Evolutionary conservation across 441 rosid genomes (phyloP).

Genomic region (Arabidopsis hybrid): DNA sequence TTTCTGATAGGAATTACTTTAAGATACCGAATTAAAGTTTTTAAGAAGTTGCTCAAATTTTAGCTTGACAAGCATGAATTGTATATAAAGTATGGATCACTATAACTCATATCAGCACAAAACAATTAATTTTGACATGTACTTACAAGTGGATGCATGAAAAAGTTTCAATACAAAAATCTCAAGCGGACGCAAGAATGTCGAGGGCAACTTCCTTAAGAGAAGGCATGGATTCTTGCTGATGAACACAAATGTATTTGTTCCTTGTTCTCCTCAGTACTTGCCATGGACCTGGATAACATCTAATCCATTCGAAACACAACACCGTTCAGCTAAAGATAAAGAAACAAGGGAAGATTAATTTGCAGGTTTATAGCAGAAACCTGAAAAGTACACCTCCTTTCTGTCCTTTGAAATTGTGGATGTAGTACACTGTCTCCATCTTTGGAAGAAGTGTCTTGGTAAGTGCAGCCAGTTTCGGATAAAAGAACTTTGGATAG

Average conservation of each 20-base stretch:
- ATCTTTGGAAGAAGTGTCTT: conserved; percentile 77
- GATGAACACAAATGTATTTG: conserved; percentile 61
- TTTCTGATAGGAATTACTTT: too few species aligned
- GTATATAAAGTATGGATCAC: too few species aligned
- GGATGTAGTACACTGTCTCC: conserved; percentile 94
- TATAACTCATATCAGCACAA: too few species aligned
- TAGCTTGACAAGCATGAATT: too few species aligned
- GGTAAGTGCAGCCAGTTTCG: conserved; percentile 84
- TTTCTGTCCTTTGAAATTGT: conserved; percentile 86
- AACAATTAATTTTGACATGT: too few species aligned
- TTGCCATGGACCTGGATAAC: conserved; percentile 98
- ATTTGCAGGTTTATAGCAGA: neutral
- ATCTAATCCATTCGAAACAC: conserved; percentile 48
- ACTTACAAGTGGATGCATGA: conserved; percentile 8
- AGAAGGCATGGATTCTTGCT: conserved; percentile 86
- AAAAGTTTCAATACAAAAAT: conserved; percentile 9
- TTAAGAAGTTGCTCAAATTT: too few species aligned
- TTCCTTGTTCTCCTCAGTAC: conserved; percentile 68
- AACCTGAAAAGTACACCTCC: conserved; percentile 97
- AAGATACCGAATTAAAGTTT: too few species aligned
- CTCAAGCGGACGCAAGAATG: conserved; percentile 55
- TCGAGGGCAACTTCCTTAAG: conserved; percentile 90
- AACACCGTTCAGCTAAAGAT: neutral
- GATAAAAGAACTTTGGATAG: conserved; percentile 94
- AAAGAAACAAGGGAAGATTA: neutral